Evolutionary conservation across 805 yeast genomes (phyloP).

Genomic region (Yarrowia sp.): DNA sequence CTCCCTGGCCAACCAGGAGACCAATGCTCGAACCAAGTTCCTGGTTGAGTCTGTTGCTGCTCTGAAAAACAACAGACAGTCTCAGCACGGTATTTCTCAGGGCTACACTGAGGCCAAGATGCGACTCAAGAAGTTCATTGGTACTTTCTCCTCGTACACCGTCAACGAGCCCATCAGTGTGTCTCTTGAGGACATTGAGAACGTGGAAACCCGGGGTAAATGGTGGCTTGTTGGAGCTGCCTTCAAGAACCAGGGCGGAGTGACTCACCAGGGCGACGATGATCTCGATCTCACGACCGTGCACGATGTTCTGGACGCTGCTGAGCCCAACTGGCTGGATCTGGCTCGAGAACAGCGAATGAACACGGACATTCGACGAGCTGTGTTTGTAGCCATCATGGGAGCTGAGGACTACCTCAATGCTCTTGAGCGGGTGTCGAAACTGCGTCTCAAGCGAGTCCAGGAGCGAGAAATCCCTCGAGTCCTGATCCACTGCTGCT

Average conservation of each 20-base stretch:
- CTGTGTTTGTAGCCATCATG: conserved; percentile 92
- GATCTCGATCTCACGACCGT: conserved; percentile 54
- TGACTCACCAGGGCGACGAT: conserved; percentile 47
- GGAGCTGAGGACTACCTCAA: conserved; percentile 92
- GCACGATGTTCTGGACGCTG: conserved; percentile 67
- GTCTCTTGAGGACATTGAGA: conserved; percentile 77
- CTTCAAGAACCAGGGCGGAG: conserved; percentile 72
- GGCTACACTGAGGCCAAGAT: conserved; percentile 61
- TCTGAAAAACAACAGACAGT: conserved; percentile 83
- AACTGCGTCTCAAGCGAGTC: conserved; percentile 73
- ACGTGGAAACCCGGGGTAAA: conserved; percentile 81
- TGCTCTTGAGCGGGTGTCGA: conserved; percentile 82
- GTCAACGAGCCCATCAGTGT: conserved; percentile 82
- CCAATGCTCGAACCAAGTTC: conserved; percentile 74
- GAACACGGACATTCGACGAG: conserved; percentile 95
- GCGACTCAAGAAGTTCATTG: conserved; percentile 69
- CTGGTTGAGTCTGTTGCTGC: conserved; percentile 84
- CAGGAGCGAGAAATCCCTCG: conserved; percentile 89
- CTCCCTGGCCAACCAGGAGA: conserved; percentile 51
- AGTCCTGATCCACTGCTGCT: conserved; percentile 84
- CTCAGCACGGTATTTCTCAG: conserved; percentile 46
- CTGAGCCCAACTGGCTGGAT: conserved; percentile 87
- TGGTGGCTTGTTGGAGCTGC: conserved; percentile 99
- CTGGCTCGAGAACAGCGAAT: conserved; percentile 85
- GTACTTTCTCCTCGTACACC: conserved; percentile 57